phyloP scores from a whole-genome alignment of 192 early-diverging fungal genomes.

The Rhizophagus clarus region DNA sequence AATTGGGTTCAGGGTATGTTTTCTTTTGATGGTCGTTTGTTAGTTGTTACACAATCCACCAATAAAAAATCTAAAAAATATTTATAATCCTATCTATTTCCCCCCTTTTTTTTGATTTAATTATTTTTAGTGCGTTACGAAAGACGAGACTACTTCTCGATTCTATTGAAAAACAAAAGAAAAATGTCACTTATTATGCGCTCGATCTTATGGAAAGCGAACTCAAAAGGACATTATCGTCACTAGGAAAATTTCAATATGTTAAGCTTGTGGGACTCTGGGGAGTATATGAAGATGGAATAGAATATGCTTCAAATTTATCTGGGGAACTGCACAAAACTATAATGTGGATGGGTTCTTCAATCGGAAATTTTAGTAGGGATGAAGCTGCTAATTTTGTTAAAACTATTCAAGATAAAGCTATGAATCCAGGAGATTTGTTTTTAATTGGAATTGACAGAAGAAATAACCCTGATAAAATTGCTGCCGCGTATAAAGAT shows the following conservation, averaged over 20 bases:
- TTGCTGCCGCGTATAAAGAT: slow-evolving; percentile 87
- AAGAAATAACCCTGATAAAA: slow-evolving; percentile 68
- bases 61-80: too few relatives aligned
- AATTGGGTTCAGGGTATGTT: slow-evolving; percentile 86
- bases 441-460: slow-evolving; percentile 87
- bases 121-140: slow-evolving; percentile 69
- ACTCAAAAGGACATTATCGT: slow-evolving; percentile 68
- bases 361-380: slow-evolving; percentile 80
- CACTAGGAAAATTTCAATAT: slow-evolving; percentile 66
- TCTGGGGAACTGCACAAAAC: slow-evolving; percentile 62
- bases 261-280: slow-evolving; percentile 77
- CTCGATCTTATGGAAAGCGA: slow-evolving; percentile 85
- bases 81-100: too few relatives aligned
- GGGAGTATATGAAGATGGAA: slow-evolving; percentile 87
- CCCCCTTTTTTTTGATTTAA: too few relatives aligned
- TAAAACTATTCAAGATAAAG: slow-evolving; percentile 50
- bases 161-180: slow-evolving; percentile 64
- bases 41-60: too few relatives aligned
- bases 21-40: too few relatives aligned
- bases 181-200: slow-evolving; percentile 81
- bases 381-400: slow-evolving; percentile 73
- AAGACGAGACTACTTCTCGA: slow-evolving; percentile 90
- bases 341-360: slow-evolving; percentile 88
- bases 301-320: slow-evolving; percentile 61
- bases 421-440: slow-evolving; percentile 69